phyloP scores from a whole-genome alignment of 2,329 filamentous ascomycete genomes.

The Nemania abortiva region DNA sequence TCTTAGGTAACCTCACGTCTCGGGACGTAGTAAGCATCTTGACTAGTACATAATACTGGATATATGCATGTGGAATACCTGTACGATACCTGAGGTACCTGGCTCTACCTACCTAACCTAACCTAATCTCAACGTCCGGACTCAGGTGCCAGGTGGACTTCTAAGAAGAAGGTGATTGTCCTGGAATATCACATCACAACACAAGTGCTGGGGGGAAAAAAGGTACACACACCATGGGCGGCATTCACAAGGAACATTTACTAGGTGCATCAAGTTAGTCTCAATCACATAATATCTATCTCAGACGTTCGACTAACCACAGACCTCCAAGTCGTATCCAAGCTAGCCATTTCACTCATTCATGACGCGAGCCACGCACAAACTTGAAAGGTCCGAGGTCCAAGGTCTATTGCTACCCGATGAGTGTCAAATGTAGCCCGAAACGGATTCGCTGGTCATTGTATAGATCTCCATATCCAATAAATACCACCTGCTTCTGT shows the following conservation, averaged over 20 bases:
- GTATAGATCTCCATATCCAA: slow-evolving; percentile 10
- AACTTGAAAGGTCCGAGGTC: slow-evolving; percentile 7
- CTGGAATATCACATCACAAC: not conserved
- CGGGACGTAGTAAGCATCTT: not conserved
- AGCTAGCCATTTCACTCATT: not conserved
- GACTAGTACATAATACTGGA: not conserved
- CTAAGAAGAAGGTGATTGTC: not conserved
- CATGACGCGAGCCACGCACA: slow-evolving; percentile 19
- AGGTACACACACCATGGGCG: slow-evolving; percentile 9
- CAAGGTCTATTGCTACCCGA: not conserved
- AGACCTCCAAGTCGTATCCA: not conserved
- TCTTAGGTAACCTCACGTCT: no score
- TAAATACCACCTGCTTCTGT: not conserved
- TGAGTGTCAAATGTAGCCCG: slow-evolving; percentile 27
- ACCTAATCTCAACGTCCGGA: not conserved
- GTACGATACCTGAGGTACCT: not conserved
- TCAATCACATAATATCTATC: not conserved
- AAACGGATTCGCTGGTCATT: not conserved
- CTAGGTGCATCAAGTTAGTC: slow-evolving; percentile 11
- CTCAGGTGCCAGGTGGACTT: no score
- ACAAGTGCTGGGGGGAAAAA: slow-evolving; percentile 3
- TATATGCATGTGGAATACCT: not conserved
- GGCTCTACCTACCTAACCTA: not conserved
- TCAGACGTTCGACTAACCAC: not conserved
- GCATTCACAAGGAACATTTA: slow-evolving; percentile 2